These are phyloP conservation scores for Cylindrotheca closterium DNA, from an alignment of 108 stramenopile genomes.

Conservation along the genomic window DNA sequence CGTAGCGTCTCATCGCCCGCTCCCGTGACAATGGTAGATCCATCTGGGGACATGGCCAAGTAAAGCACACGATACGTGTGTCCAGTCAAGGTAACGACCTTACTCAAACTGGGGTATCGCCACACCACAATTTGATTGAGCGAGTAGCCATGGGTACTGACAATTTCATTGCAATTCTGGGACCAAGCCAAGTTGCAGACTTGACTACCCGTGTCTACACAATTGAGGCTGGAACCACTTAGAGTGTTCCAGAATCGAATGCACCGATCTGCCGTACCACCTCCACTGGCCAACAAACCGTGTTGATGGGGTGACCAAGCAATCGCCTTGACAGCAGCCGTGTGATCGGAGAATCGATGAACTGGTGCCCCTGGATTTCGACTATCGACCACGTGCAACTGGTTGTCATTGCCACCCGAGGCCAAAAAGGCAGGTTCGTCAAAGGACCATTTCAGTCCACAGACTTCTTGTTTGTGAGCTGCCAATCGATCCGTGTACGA, in stretches of 20 bases:
- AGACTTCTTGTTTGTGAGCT: slow-evolving; percentile 97
- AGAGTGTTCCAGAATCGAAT: slow-evolving; percentile 98
- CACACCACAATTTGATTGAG: slow-evolving; percentile 89
- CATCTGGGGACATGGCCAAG: slow-evolving; percentile 95
- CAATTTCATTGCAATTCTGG: slow-evolving; percentile 95
- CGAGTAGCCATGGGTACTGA: slow-evolving; percentile 98
- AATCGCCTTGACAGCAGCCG: slow-evolving; percentile 99
- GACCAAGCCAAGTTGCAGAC: slow-evolving; percentile 98
- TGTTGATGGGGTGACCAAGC: slow-evolving; percentile 98
- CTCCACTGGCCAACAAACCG: slow-evolving; percentile 95
- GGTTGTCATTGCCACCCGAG: slow-evolving; percentile 99
- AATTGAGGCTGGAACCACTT: slow-evolving; percentile 77
- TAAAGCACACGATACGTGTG: slow-evolving; percentile 97
- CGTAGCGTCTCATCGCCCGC: slow-evolving; percentile 99
- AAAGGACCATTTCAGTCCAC: slow-evolving; percentile 95
- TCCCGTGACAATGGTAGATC: slow-evolving; percentile 96
- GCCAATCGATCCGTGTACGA: slow-evolving; percentile 61
- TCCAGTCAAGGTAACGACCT: slow-evolving; percentile 95
- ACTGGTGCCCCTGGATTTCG: slow-evolving; percentile 64
- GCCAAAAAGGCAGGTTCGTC: slow-evolving; percentile 89
- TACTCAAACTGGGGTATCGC: slow-evolving; percentile 93
- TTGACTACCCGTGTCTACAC: slow-evolving; percentile 96
- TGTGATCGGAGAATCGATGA: slow-evolving; percentile 88
- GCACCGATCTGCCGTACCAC: slow-evolving; percentile 97
- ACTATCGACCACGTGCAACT: slow-evolving; percentile 93